These are phyloP conservation scores for Lactifluus piperatus DNA, from an alignment of 768 basidiomycete genomes.

Conservation along the genomic window DNA sequence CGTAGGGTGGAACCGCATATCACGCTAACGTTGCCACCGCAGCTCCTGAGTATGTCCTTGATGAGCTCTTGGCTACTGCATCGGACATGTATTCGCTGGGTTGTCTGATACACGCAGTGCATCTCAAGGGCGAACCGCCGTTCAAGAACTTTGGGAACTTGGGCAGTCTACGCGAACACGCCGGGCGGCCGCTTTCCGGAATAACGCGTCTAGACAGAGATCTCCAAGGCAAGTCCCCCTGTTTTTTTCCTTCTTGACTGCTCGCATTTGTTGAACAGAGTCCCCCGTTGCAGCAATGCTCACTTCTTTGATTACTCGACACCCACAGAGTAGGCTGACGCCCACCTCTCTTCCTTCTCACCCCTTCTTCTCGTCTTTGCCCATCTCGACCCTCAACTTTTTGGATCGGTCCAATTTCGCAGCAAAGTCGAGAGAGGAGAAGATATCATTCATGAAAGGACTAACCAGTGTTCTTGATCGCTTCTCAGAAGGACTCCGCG, in stretches of 20 bases:
- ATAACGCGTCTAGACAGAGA: conserved; percentile 62
- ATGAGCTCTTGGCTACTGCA: conserved; percentile 76
- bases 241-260: not conserved
- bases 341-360: conserved; percentile 76
- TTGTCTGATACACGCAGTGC: conserved; percentile 84
- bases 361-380: conserved; percentile 89
- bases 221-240: conserved; percentile 47
- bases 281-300: conserved; percentile 51
- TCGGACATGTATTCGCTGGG: conserved; percentile 95
- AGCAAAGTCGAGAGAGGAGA: conserved; percentile 89
- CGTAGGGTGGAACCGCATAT: not conserved
- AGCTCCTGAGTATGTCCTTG: conserved; percentile 94
- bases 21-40: not conserved
- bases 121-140: conserved; percentile 79
- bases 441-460: conserved; percentile 93
- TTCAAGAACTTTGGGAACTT: conserved; percentile 80
- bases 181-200: conserved; percentile 51
- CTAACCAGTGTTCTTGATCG: conserved; percentile 67
- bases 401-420: conserved; percentile 93
- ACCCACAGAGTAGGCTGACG: conserved; percentile 61
- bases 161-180: conserved; percentile 57
- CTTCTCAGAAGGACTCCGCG: conserved; percentile 82
- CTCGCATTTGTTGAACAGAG: not conserved
- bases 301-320: conserved; percentile 71
- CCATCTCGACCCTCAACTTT: conserved; percentile 94